Base-by-base conservation (phyloP, 2,329 filamentous ascomycete genomes). In the Epichloe gansuensis region DNA sequence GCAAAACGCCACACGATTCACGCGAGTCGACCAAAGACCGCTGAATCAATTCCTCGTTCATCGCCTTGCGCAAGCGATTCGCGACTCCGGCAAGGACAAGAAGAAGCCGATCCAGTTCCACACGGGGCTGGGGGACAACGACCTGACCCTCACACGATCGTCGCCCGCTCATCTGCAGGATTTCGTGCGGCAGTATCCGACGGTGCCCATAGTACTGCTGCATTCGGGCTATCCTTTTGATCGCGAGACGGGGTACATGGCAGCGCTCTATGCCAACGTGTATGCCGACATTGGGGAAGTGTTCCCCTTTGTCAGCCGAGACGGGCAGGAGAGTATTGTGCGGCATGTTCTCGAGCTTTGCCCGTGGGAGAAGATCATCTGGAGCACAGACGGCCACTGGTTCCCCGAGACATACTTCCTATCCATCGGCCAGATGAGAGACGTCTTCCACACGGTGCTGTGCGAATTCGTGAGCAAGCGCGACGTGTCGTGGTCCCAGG, bases 271-370 rank as follows among this genome's bases (percentile, higher is more conserved):
- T 62, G 73, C 78, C 25, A 91, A 94, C 61, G 85, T 87, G 2
- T 93, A 89, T 62, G 78, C 88, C 12, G 89, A 94, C 61, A 80
- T 94, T 51, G 87, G 89, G 1, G 84, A 89, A 61, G 83, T 93
- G 0, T 94, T 93, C 54, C 87, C 87, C 0, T 83, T 82, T 66
- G 66, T 93, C 39, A 90, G 84, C 56, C 77, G 84, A 47, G 81
- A 88, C 53, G 89, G 87, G 0, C 87, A 94, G 63, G 81, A 85
- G 58, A 71, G 73, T 0, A 77, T 89, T 1, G 57, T 94, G 12
- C 78, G 82, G 44, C 79, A 93, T 61, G 80, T 86, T 1, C 67
- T 94, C 8, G 88, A 94, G 64, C 65, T 91, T 4, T 84, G 82
- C 23, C 87, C 88, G 0, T 80, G 78, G 51, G 81, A 79, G 49